phyloP scores from a whole-genome alignment of 176 grass and related monocot species.

The Phoenix dactylifera region DNA sequence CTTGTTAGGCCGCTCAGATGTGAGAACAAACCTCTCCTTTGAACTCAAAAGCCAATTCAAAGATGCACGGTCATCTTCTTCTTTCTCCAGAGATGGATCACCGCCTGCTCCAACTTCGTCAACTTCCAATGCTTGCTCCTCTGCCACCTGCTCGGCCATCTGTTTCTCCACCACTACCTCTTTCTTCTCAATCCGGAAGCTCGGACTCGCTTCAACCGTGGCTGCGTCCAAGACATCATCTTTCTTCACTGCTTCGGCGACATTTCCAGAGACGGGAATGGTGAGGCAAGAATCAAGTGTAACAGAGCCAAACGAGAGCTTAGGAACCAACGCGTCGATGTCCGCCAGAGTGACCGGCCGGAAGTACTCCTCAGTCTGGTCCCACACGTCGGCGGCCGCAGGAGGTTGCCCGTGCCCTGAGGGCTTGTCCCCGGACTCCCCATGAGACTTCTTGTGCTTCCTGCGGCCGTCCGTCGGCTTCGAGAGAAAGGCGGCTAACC shows the following conservation, averaged over 20 bases:
- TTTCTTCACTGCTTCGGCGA: conserved; percentile 7
- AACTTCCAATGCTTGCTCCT: conserved; percentile 17
- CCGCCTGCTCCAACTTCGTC: conserved; percentile 18
- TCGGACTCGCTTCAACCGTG: conserved; percentile 41
- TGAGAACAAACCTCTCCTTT: conserved; percentile 64
- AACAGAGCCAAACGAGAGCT: conserved; percentile 22
- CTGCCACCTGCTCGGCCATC: conserved; percentile 36
- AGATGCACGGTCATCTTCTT: conserved; percentile 15
- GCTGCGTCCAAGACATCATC: conserved; percentile 29
- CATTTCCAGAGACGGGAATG: conserved; percentile 36
- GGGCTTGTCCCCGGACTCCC: conserved; percentile 28
- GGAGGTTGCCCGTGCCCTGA: conserved; percentile 1
- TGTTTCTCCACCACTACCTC: conserved; percentile 26
- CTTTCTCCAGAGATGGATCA: conserved; percentile 7
- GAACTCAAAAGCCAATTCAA: conserved; percentile 48
- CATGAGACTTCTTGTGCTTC: conserved; percentile 56
- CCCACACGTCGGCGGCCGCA: conserved; percentile 45
- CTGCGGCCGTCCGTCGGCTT: conserved; percentile 41
- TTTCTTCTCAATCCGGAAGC: conserved; percentile 32
- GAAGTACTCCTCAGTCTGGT: conserved; percentile 79
- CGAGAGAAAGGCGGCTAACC: conserved; percentile 51
- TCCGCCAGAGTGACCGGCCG: conserved; percentile 54
- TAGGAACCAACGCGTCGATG: conserved; percentile 41
- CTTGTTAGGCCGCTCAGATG: conserved; percentile 92
- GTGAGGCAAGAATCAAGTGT: conserved; percentile 38